A percentile compares a stretch with the other conserved stretches of the same genome.
Conservation (phyloP, 2,329 filamentous ascomycete genomes). For the Xylaria polymorpha region DNA sequence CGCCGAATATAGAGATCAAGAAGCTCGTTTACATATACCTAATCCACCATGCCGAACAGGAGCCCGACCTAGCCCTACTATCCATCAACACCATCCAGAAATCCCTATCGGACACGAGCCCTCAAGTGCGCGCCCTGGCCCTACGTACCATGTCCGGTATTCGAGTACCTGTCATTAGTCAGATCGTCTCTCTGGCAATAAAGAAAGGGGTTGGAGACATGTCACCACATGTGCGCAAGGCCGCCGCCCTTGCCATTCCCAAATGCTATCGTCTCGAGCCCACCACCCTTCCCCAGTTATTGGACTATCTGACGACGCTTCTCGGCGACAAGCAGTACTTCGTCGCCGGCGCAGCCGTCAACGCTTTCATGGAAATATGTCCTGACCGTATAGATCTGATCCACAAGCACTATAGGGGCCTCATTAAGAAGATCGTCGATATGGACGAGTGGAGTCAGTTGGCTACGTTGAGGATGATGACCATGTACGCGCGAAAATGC, state of each 20-base stretch:
- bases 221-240: conserved; percentile 92
- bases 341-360: conserved; percentile 93
- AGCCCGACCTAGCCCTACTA: conserved; percentile 92
- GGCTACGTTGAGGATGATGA: conserved; percentile 83
- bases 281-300: conserved; percentile 82
- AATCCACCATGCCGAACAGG: conserved; percentile 93
- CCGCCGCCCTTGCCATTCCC: conserved; percentile 91
- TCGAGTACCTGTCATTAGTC: conserved; percentile 95
- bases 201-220: conserved; percentile 94
- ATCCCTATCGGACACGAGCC: conserved; percentile 90
- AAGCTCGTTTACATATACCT: conserved; percentile 99
- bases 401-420: conserved; percentile 85
- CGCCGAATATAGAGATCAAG: conserved; percentile 92
- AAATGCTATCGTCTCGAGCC: conserved; percentile 96
- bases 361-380: conserved; percentile 89
- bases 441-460: conserved; percentile 99
- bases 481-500: conserved; percentile 84
- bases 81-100: conserved; percentile 99
- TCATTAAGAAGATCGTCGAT: conserved; percentile 92
- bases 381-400: conserved; percentile 88
- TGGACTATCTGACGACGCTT: conserved; percentile 82
- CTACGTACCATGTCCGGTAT: conserved; percentile 98
- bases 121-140: conserved; percentile 89
- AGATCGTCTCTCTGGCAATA: conserved; percentile 95
- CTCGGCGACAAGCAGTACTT: conserved; percentile 94